Evolutionary conservation across 345 rosid genomes (phyloP), one percentile per base, ranked within the genome.

Genomic region (Sisymbrium altissimum): DNA sequence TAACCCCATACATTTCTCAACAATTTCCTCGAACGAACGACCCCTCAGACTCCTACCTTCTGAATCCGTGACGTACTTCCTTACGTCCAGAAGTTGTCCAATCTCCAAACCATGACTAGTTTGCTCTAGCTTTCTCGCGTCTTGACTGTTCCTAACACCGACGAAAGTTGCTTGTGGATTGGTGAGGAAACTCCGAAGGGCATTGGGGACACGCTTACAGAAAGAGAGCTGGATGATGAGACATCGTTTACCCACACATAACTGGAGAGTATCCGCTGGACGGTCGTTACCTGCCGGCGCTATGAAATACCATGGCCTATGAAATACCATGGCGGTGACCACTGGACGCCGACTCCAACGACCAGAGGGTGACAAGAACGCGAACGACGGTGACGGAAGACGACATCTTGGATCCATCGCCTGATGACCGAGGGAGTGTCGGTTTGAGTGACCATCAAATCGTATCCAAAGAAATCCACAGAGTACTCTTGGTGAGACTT

Each of bases 331-430:
- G 25, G 1, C 5, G 76, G 71, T 41, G 15, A 27, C 85, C 85
- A 76, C 7, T 64, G 74, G 13, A 79, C 83, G 6, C 81, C 79
- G 49, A 82, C 15, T 12, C 85, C 79, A 9, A 82, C 79, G 55
- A 79, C 73, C 32, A 71, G 77, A 39, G 54, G 49, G 9, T 14
- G 65, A 6, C 0, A 0, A 12, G 9, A 18, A 4, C 14, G 45
- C 0, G 61, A n/a, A 1, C 58, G 58, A 53, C 58, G 58, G 18
- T 53, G 58, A 53, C 10, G 6, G 46, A n/a, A 61, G 32, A 52
- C 35, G 9, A 10, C 13, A 14, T 36, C 4, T 3, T 3, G 25
- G 64, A 79, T 71, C 85, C 81, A 82, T 25, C 48, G 40, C 36
- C 69, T 59, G 8, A 70, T 74, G 14, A 73, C 71, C 49, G 77